Percentiles rank a stretch among this genome's conserved stretches.
phyloP scores from a whole-genome alignment of 129 eudicot genomes.

The Ambrosia artemisiifolia region DNA sequence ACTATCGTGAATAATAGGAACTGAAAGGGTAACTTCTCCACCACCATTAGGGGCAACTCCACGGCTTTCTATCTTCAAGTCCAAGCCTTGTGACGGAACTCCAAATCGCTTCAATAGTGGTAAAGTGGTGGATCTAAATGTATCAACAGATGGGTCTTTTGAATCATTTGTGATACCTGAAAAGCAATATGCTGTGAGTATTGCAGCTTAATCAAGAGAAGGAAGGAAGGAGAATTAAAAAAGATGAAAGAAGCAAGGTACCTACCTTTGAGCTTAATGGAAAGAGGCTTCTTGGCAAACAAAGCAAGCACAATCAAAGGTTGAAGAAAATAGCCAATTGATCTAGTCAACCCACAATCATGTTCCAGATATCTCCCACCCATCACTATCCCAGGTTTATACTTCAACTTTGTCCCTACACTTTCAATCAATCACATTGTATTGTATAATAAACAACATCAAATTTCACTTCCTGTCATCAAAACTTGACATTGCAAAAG shows the following conservation, averaged over 20 bases:
- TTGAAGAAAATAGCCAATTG: conserved; percentile 84
- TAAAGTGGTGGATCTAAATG: conserved; percentile 70
- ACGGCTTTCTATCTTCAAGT: conserved; percentile 77
- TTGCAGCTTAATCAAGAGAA: too few relatives aligned
- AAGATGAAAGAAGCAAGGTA: background rate
- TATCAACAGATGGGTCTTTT: conserved; percentile 93
- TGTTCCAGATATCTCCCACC: conserved; percentile 80
- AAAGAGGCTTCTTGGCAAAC: conserved; percentile 83
- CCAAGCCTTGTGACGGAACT: conserved; percentile 73
- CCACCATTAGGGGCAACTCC: conserved; percentile 96
- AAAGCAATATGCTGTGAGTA: conserved; percentile 28
- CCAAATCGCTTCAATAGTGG: conserved; percentile 79
- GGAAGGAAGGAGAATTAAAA: background rate
- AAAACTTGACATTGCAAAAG: background rate
- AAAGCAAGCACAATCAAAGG: conserved; percentile 76
- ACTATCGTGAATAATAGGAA: conserved; percentile 68
- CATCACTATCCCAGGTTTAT: conserved; percentile 87
- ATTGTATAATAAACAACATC: background rate
- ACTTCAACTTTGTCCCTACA: conserved; percentile 81
- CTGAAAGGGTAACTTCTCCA: conserved; percentile 77
- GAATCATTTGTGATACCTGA: conserved; percentile 91
- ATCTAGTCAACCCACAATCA: conserved; percentile 71
- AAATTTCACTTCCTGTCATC: background rate
- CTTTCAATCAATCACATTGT: conserved; percentile 4
- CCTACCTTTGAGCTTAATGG: conserved; percentile 76